phyloP scores from a whole-genome alignment of 257 asterid species.

The Solanum corneliomulleri region DNA sequence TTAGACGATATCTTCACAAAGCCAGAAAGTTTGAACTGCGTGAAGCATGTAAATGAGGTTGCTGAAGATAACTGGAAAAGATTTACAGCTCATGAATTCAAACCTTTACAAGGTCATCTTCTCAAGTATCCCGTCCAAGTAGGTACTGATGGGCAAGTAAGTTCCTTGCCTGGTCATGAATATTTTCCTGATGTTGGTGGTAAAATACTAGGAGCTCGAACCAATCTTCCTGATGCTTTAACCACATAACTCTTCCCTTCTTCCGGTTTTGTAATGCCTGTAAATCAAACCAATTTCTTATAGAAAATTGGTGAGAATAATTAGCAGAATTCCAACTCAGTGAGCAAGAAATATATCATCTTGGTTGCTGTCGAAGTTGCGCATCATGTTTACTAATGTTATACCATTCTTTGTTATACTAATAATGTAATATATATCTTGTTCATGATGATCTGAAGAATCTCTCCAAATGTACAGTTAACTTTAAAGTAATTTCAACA shows the following conservation, averaged over 20 bases:
- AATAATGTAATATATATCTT: not conserved
- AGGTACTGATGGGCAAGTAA: conserved; percentile 38
- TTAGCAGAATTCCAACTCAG: not conserved
- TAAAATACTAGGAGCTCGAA: conserved; percentile 60
- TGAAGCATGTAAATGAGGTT: conserved; percentile 33
- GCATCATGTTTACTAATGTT: not conserved
- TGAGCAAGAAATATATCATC: not conserved
- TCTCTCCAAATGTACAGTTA: not conserved
- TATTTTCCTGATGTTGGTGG: conserved; percentile 72
- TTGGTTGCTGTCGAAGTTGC: not conserved
- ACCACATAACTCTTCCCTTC: conserved; percentile 39
- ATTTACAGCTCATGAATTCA: conserved; percentile 34
- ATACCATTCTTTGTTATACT: not conserved
- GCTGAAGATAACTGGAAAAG: conserved; percentile 68
- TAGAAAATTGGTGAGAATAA: not conserved
- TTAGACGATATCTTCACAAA: conserved; percentile 28
- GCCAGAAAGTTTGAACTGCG: conserved; percentile 43
- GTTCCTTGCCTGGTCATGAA: conserved; percentile 47
- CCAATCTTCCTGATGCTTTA: conserved; percentile 75
- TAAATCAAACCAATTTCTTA: not conserved
- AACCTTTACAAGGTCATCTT: conserved; percentile 58
- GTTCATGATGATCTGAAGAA: not conserved
- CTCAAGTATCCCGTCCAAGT: conserved; percentile 52
- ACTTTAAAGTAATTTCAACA: not conserved
- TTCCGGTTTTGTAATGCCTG: not conserved